Percentiles rank a stretch among this genome's conserved stretches.
phyloP scores from a whole-genome alignment of 371 early-diverging fungal species.

The Mortierella sp. region DNA sequence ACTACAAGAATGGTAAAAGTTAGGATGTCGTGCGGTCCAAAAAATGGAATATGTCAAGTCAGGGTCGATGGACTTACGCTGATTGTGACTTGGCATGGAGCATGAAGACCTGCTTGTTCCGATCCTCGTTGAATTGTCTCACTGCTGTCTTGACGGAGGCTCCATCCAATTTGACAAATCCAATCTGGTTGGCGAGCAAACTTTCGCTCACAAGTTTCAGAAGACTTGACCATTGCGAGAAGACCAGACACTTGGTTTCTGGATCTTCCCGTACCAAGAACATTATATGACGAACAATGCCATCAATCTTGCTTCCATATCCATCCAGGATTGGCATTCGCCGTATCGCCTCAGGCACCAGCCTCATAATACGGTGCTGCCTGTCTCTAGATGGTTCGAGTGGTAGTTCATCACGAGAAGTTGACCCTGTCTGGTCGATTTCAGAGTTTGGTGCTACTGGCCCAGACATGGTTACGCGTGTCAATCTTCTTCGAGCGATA shows the following conservation, averaged over 20 bases:
- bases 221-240: slow-evolving; percentile 77
- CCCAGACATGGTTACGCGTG: slow-evolving; percentile 17
- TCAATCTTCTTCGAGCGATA: slow-evolving; percentile 15
- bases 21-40: not conserved
- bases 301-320: slow-evolving; percentile 67
- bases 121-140: slow-evolving; percentile 55
- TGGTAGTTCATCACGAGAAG: not conserved
- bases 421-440: no score
- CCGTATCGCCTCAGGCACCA: slow-evolving; percentile 35
- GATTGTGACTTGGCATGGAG: slow-evolving; percentile 65
- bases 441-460: not conserved
- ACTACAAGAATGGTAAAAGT: slow-evolving; percentile 1
- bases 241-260: slow-evolving; percentile 69
- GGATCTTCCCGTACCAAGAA: slow-evolving; percentile 56
- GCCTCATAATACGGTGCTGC: no score
- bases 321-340: slow-evolving; percentile 24
- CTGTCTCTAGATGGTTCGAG: not conserved
- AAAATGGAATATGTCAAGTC: not conserved
- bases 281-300: slow-evolving; percentile 68
- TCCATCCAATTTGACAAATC: slow-evolving; percentile 54
- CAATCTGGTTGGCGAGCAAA: slow-evolving; percentile 61
- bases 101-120: slow-evolving; percentile 59
- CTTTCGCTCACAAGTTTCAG: slow-evolving; percentile 64
- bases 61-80: slow-evolving; percentile 31
- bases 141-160: slow-evolving; percentile 25